Percentiles rank a stretch among this genome's conserved stretches.
These are phyloP conservation scores for Purpureocillium lavendulum DNA, from an alignment of 2,329 filamentous ascomycete genomes.

Conservation along the genomic window DNA sequence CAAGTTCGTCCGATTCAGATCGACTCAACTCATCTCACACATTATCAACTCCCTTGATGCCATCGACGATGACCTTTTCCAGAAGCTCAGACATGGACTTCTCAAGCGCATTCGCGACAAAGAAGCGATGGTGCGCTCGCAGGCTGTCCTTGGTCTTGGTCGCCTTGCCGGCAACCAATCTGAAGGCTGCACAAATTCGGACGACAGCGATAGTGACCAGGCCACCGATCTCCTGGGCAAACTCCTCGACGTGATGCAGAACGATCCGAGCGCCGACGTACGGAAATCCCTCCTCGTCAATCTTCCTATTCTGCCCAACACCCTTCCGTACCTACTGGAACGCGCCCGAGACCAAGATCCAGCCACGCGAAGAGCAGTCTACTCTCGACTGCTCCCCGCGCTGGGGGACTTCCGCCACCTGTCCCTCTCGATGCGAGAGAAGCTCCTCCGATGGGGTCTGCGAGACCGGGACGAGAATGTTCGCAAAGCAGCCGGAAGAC, in stretches of 20 bases:
- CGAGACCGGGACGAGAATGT: conserved; percentile 92
- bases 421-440: conserved; percentile 89
- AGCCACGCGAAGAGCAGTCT: conserved; percentile 74
- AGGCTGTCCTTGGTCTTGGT: conserved; percentile 85
- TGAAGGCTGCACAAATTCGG: conserved; percentile 60
- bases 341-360: conserved; percentile 83
- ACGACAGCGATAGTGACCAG: conserved; percentile 56
- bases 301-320: conserved; percentile 74
- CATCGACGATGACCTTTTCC: conserved; percentile 86
- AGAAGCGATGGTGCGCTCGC: conserved; percentile 83
- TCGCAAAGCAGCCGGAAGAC: conserved; percentile 77
- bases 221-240: conserved; percentile 69
- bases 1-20: conserved; percentile 82
- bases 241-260: conserved; percentile 80
- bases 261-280: conserved; percentile 91
- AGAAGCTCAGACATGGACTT: conserved; percentile 69
- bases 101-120: conserved; percentile 87
- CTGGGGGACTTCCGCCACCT: conserved; percentile 92
- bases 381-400: conserved; percentile 76
- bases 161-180: conserved; percentile 72
- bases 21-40: conserved; percentile 83
- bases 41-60: conserved; percentile 88
- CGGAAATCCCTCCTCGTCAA: conserved; percentile 82
- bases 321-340: conserved; percentile 81
- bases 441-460: conserved; percentile 88